Evolutionary conservation across 176 grass and related monocot genomes (phyloP), one percentile per base, ranked within the genome.

Genomic region (Oryza australiensis): DNA sequence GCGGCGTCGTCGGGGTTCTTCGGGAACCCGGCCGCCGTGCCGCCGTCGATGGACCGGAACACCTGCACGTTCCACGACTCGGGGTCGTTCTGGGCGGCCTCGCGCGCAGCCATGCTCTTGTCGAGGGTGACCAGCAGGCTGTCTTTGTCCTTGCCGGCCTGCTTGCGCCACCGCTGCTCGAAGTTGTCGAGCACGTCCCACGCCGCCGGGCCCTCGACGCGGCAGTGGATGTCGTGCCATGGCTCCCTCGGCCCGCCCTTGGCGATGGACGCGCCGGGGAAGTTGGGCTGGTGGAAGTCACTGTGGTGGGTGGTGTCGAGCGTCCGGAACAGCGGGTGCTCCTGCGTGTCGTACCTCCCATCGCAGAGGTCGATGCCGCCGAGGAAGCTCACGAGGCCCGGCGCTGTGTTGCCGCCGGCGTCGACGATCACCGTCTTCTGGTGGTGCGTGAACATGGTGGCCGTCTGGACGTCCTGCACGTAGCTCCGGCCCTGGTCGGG

Each of bases 101-200:
- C 73, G 34, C 30, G 29, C 18, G 24, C 4, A 5, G 64, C 38
- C 81, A 49, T 48, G 15, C 9, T 32, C 8, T 30, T 49, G 66
- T 88, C 46, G 14, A 85, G 60, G 24, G 29, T 8, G 24, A 91
- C 79, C 0, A 90, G 77, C 5, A 68, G 7, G 1, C 64, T 68
- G 23, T 83, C 79, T 2, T 77, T 68, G 27, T 68, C 79, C 14
- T 70, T 79, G 29, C 26, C 67, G 9, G 78, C 91, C 65, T 92
- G 90, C 84, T 89, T 92, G 59, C 87, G 81, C 75, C 81, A 94
- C 27, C 95, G 75, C 84, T 94, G 95, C 68, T 98, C 92, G 65
- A 98, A 98, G 72, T 98, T 98, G 92, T 86, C 91, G 26, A 98
- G 84, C 72, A 98, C 95, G 22, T 94, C 95, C 95, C 95, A 94